Evolutionary conservation across 2,329 filamentous ascomycete species (phyloP).

Genomic region (Fonsecaea erecta): DNA sequence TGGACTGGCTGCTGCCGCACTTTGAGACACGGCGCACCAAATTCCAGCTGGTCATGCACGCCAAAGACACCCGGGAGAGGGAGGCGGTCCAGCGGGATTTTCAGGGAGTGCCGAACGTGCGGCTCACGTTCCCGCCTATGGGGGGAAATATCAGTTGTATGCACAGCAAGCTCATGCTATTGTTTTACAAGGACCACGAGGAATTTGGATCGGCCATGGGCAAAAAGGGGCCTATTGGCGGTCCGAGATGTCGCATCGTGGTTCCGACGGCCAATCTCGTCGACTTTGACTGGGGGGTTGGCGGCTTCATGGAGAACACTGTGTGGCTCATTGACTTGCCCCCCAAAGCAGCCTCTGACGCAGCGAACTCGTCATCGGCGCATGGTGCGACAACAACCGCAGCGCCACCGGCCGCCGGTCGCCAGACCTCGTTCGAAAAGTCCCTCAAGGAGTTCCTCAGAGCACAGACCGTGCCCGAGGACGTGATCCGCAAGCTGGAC

Average conservation of each 20-base stretch:
- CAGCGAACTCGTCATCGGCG: slow-evolving; percentile 1
- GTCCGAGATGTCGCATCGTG: slow-evolving; percentile 63
- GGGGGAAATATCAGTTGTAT: slow-evolving; percentile 71
- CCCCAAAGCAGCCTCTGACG: slow-evolving; percentile 34
- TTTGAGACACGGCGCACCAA: slow-evolving; percentile 65
- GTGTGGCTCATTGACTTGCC: slow-evolving; percentile 94
- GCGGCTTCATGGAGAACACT: slow-evolving; percentile 81
- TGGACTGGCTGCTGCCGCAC: slow-evolving; percentile 77
- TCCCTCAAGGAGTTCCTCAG: slow-evolving; percentile 73
- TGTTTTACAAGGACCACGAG: slow-evolving; percentile 68
- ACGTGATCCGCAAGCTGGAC: slow-evolving; percentile 68
- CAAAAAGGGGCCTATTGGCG: neutral
- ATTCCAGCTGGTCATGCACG: slow-evolving; percentile 68
- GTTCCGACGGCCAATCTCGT: slow-evolving; percentile 87
- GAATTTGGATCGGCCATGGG: neutral
- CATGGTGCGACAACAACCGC: slow-evolving; percentile 25
- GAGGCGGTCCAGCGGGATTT: slow-evolving; percentile 47
- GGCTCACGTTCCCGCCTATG: slow-evolving; percentile 82
- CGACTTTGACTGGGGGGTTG: slow-evolving; percentile 88
- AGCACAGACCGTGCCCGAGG: slow-evolving; percentile 67
- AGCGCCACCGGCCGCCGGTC: slow-evolving; percentile 39
- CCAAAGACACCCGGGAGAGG: slow-evolving; percentile 54
- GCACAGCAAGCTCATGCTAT: slow-evolving; percentile 92
- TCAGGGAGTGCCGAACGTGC: slow-evolving; percentile 58
- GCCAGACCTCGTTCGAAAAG: slow-evolving; percentile 64